Conservation (phyloP, 2,329 filamentous ascomycete genomes). For the Calcarisporium arbuscula region DNA sequence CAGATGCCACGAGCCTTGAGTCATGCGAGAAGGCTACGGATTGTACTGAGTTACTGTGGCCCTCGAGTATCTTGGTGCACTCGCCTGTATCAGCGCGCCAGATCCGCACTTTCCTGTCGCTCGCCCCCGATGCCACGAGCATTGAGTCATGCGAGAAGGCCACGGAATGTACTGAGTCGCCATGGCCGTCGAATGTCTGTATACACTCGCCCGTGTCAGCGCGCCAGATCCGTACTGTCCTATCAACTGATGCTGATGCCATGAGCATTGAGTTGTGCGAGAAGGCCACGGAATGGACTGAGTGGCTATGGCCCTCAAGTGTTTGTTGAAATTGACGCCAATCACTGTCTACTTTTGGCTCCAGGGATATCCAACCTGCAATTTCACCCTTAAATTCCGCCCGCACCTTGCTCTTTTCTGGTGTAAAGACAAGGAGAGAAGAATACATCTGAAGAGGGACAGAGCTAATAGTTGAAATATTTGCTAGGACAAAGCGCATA, state of each 20-base stretch:
- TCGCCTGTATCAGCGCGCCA: slow-evolving; percentile 2
- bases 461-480: not conserved
- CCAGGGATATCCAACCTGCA: not conserved
- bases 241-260: not conserved
- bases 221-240: slow-evolving; percentile 1
- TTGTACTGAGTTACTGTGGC: too few species aligned
- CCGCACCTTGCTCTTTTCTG: not conserved
- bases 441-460: not conserved
- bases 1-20: not conserved
- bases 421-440: not conserved
- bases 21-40: slow-evolving; percentile 1
- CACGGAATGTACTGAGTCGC: not conserved
- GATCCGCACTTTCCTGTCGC: not conserved
- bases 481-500: not conserved
- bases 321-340: slow-evolving; percentile 1
- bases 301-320: not conserved
- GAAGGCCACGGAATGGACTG: too few species aligned
- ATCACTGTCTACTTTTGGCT: not conserved
- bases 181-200: slow-evolving; percentile 2
- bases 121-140: slow-evolving; percentile 1
- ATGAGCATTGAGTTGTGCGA: not conserved
- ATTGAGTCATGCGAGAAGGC: slow-evolving; percentile 2
- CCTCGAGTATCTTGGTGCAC: too few species aligned
- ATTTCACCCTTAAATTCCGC: not conserved
- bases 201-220: not conserved